Base-by-base conservation (phyloP, 2,329 filamentous ascomycete genomes). In the Paraphaeosphaeria minitans region DNA sequence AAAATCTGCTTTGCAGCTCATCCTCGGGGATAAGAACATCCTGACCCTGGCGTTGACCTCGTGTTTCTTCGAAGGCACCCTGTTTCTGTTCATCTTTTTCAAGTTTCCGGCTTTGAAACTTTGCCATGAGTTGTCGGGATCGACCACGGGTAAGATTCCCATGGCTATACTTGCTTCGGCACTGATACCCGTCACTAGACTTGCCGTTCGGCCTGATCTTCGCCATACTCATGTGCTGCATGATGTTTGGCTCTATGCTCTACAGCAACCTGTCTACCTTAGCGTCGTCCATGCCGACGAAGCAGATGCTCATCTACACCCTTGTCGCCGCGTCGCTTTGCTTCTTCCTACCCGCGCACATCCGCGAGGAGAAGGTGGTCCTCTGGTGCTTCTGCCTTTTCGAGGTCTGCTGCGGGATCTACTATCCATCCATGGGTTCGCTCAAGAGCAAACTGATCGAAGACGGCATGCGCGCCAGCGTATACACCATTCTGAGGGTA, bases 81-180 rank as follows among this genome's bases (percentile, higher is more conserved):
- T 87, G 78, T 87, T 87, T 66, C 78, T 88, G 12, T 87, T 87
- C 66, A 83, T 88, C 57, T 87, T 87, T 71, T 87, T 86, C 76
- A 87, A 85, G 82, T 83, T 84, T 0, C 82, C 84, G 1, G 81
- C 84, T 3, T 74, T 88, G n/a, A 82, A 71, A 55, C 61, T 72
- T 12, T 69, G 65, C 41, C 72, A 74, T 43, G 66, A 73, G 42
- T 31, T 72, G 22, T 59, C 69, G 10, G 69, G 66, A 16, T 66
- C 69, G n/a, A 66, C 66, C 52, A 63, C 66, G 27, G 68, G 72
- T 71, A 67, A 57, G 67, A 33, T 27, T 14, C 27, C 9, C 29
- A 49, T 43, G 16, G 4, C 24, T 10, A n/a, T 19, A 12, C 43
- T 27, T 21, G n/a, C 27, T 33, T 50, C 9, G 42, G 41, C 22